Base-by-base conservation (phyloP, 1,284 basidiomycete species). In the Termitomyces sp. region DNA sequence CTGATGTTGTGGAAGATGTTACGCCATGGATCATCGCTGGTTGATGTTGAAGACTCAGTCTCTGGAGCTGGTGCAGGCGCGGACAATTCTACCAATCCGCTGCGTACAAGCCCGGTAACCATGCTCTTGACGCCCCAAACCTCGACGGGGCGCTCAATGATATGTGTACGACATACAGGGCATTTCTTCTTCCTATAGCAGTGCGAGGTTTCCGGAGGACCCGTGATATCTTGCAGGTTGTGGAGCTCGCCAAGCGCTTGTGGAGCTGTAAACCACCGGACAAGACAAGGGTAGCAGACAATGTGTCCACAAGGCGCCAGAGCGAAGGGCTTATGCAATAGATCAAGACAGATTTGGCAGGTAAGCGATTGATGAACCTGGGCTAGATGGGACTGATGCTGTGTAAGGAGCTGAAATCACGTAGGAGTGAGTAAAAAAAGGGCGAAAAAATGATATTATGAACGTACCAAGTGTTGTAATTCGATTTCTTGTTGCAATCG, bases 221-320 rank as follows among this genome's bases (percentile, higher is more conserved):
- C 44, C 3, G 42, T 42, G 5, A 55, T 50, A 3, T 51, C 55
- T 43, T 60, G 46, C 2, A 55, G 48, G 17, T 44, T 31, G 10
- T 53, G 50, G 10, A 30, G 43, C 24, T 43, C 54, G 7, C 38
- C 42, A 3, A 53, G 34, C 17, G 28, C 52, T 15, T 53, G 52
- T 15, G 73, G 69, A 13, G 78, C 74, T 6, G 77, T 83, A 66
- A 90, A 91, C 88, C 88, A 91, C 30, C 73, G 73, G n/a, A 87
- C 74, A 12, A 91, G 81, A 63, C 88, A 90, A 28, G 67, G 64
- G 57, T 88, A 77, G 64, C 88, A 91, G 3, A 82, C 79, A 41
- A 87, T 72, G 61, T 91, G 88, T 5, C 89, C 88, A 57, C 88
- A 91, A 0, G 88, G 86, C 0, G 82, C 74, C 15, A 90, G 77